Evolutionary conservation across 345 rosid species (phyloP), one percentile per base, ranked within the genome.

Genomic region (Salix viminalis): DNA sequence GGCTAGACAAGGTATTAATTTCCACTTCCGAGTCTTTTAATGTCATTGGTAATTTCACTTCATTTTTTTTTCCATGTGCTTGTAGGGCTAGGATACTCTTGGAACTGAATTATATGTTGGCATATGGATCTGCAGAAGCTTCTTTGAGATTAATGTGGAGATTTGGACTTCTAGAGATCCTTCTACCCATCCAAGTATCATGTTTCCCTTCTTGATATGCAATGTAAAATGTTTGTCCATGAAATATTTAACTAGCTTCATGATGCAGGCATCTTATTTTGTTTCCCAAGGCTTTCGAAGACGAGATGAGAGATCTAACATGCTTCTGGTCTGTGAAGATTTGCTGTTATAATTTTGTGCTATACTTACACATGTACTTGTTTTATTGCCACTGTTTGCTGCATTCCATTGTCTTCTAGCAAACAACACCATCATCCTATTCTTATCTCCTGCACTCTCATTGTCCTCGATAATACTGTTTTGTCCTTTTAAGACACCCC

Each of bases 91-190:
- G 96, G 83, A 87, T 92, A 81, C 83, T 89, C 77, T 85, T 91
- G 96, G 98, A 94, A 89, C 81, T 92, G 90, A 94, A 94, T 81
- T 92, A 91, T 81, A 91, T 94, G 98, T 83, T 94, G 61, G 91
- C 97, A 6, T 91, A 90, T 84, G 98, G 98, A 54, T 92, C 94
- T 65, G 96, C 93, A 42, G 96, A 92, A 87, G 87, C 98, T 73
- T 92, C 97, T 80, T 80, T 94, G 74, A 89, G 97, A 79, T 83
- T 90, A 75, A 75, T 94, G 41, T 94, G 96, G 97, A 94, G 85
- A 83, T 92, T 91, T 75, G 98, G 94, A 60, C 91, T 91, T 70
- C 84, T 94, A 37, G 98, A 92, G 82, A 75, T 91, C 76, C 85
- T 94, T 83, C 56, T 94, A 70, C 98, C 98, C 7, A 71, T 91